A percentile compares a stretch with the other conserved stretches of the same genome.
phyloP scores from a whole-genome alignment of 139 green algal species.

The Microglena sp. region DNA sequence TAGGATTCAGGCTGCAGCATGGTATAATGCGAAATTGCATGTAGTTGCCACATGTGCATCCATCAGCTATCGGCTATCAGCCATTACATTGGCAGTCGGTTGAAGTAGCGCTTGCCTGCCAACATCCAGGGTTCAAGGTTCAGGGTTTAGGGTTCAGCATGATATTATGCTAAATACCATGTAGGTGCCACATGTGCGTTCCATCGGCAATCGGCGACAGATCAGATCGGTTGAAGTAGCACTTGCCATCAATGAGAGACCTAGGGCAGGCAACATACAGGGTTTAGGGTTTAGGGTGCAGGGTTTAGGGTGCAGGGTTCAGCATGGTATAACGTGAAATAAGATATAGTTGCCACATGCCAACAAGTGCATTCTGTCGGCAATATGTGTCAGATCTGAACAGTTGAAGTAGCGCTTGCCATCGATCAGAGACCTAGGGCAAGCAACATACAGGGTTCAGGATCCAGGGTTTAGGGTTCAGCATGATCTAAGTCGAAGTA shows the following conservation, averaged over 20 bases:
- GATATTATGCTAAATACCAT: neutral
- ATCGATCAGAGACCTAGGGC: slow-evolving; percentile 14
- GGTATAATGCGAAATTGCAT: neutral
- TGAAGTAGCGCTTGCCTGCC: neutral
- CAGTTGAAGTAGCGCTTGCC: slow-evolving; percentile 8
- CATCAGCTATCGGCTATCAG: neutral
- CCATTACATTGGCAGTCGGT: neutral
- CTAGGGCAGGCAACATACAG: neutral
- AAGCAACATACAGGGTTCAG: neutral
- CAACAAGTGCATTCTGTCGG: too few relatives aligned
- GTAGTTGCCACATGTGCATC: neutral
- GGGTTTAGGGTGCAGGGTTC: neutral
- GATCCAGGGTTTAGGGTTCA: neutral
- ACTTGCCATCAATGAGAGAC: neutral
- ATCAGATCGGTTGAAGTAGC: slow-evolving; percentile 6
- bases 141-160: neutral
- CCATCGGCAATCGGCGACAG: neutral
- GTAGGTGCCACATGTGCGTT: neutral
- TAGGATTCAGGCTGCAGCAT: neutral
- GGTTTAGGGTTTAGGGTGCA: neutral
- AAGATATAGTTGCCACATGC: too few relatives aligned
- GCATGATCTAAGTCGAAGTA: neutral
- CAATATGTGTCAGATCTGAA: neutral
- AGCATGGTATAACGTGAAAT: neutral
- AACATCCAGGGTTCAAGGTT: neutral